Conservation (phyloP, 2,329 filamentous ascomycete species). For the Colletotrichum echinochloae region DNA sequence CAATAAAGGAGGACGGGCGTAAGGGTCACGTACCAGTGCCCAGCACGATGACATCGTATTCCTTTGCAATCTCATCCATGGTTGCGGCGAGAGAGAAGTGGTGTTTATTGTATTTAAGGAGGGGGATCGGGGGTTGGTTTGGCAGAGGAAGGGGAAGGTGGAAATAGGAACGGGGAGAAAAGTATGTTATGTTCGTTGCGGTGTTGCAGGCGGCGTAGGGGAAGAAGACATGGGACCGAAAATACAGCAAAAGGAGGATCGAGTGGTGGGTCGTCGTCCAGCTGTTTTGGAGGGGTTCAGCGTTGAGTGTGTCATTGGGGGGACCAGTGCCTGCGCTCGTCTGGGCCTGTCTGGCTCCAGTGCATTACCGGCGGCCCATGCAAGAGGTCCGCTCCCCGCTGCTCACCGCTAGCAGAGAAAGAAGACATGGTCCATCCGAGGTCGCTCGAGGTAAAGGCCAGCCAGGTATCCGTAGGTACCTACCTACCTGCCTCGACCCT, state of each 20-base stretch:
- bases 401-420: slow-evolving; percentile 37
- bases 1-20: slow-evolving; percentile 43
- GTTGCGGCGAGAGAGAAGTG: slow-evolving; percentile 48
- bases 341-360: slow-evolving; percentile 36
- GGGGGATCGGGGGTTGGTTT: slow-evolving; percentile 25
- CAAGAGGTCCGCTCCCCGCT: slow-evolving; percentile 34
- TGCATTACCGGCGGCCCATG: slow-evolving; percentile 29
- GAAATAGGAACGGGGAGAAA: slow-evolving; percentile 26
- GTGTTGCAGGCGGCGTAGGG: slow-evolving; percentile 26
- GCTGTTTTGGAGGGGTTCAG: slow-evolving; percentile 36
- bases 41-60: slow-evolving; percentile 98
- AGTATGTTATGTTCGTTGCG: slow-evolving; percentile 29
- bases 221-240: slow-evolving; percentile 36
- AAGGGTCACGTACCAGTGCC: slow-evolving; percentile 83
- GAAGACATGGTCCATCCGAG: slow-evolving; percentile 7
- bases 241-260: slow-evolving; percentile 38
- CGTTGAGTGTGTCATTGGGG: slow-evolving; percentile 38
- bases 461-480: neutral
- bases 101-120: slow-evolving; percentile 7
- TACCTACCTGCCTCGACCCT: neutral
- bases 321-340: slow-evolving; percentile 32
- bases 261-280: slow-evolving; percentile 13
- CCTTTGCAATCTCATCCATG: slow-evolving; percentile 98
- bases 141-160: slow-evolving; percentile 22
- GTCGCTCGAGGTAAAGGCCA: slow-evolving; percentile 9